Percentiles rank a stretch among this genome's conserved stretches.
Evolutionary conservation across 2,329 filamentous ascomycete species (phyloP).

Genomic region (Fusarium proliferatum): DNA sequence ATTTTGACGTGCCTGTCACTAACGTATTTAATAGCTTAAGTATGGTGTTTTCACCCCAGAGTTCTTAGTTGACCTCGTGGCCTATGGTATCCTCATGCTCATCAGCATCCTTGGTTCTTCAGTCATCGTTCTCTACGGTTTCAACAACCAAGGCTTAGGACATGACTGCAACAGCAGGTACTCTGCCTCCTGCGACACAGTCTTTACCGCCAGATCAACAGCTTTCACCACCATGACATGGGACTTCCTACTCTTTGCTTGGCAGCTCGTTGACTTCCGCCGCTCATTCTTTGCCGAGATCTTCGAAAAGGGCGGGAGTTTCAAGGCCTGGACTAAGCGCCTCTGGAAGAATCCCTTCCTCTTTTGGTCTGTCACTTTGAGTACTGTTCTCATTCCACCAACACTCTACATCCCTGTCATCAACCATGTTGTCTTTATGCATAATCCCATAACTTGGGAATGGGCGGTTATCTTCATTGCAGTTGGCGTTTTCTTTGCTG

Average conservation of each 20-base stretch:
- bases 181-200: slow-evolving; percentile 62
- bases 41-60: slow-evolving; percentile 73
- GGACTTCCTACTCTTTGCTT: slow-evolving; percentile 75
- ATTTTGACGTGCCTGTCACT: not conserved
- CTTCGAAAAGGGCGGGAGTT: slow-evolving; percentile 56
- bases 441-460: slow-evolving; percentile 74
- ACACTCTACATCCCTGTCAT: slow-evolving; percentile 76
- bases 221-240: slow-evolving; percentile 75
- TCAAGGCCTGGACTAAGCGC: slow-evolving; percentile 65
- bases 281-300: slow-evolving; percentile 72
- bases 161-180: slow-evolving; percentile 67
- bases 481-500: slow-evolving; percentile 69
- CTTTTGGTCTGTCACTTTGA: slow-evolving; percentile 61
- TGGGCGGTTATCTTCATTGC: slow-evolving; percentile 75
- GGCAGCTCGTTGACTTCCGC: slow-evolving; percentile 75
- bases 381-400: slow-evolving; percentile 67
- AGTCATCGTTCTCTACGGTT: slow-evolving; percentile 67
- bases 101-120: slow-evolving; percentile 68
- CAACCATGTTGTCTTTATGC: slow-evolving; percentile 73
- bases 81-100: slow-evolving; percentile 74
- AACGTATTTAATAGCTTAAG: slow-evolving; percentile 44
- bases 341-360: slow-evolving; percentile 67
- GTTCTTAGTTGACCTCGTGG: slow-evolving; percentile 70
- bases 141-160: slow-evolving; percentile 65
- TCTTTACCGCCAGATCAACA: slow-evolving; percentile 73